Evolutionary conservation across 1,284 basidiomycete species (phyloP), one percentile per base, ranked within the genome.

Genomic region (Tremellales sp.): DNA sequence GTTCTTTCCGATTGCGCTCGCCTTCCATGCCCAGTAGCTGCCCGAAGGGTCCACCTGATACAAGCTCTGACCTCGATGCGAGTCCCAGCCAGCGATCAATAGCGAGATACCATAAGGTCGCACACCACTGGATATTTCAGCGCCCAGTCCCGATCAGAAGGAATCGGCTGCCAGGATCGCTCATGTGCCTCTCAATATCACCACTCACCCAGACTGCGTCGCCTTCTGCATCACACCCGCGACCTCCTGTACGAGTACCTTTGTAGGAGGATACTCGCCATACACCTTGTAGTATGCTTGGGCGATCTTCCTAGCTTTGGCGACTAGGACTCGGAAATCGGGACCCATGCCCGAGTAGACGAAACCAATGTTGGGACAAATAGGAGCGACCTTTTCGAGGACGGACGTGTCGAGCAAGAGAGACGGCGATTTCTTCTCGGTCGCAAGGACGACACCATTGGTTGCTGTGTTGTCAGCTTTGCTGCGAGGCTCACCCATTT

Each of bases 261-360:
- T 85, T 47, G 93, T 97, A 41, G 92, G 89, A n/a, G 96, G 96
- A 74, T 98, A 98, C 76, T 98, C 96, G 47, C 91, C 92, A 70
- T 97, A 94, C 50, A 97, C 87, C 79, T 97, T 98, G 94, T 93
- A 98, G 75, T 98, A 99, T 19, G 91, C 85, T 75, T 98, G 96
- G 10, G 96, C 96, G 63, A 89, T 91, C 80, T 98, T 98, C 51
- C 96, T 83, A 22, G 96, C 96, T 68, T 88, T 89, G 42, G 89
- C 81, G 43, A 98, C 86, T 47, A 99, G 81, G 17, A 98, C 83
- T 41, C 96, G 84, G 76, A 96, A 98, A 76, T 99, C 96, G 46
- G 96, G 96, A 0, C 96, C 93, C 96, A 99, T 98, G 27, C 96
- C 96, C 36, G 90, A 93, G 77, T 98, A 99, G 44, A 99, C 96